Evolutionary conservation across 768 basidiomycete genomes (phyloP).

Genomic region (Leccinellum rugosiceps): DNA sequence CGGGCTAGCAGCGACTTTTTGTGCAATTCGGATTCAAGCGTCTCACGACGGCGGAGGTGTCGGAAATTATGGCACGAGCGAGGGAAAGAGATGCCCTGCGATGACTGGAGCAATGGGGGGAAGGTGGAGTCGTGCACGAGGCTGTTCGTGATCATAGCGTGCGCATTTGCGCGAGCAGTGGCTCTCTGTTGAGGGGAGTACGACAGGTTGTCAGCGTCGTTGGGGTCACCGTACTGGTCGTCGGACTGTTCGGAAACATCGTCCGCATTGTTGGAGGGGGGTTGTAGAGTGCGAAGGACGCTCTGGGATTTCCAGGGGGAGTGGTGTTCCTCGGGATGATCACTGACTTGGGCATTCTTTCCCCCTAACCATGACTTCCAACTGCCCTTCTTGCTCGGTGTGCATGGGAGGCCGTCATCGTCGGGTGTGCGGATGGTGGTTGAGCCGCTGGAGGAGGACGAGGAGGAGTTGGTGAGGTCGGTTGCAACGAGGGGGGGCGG

Average conservation of each 20-base stretch:
- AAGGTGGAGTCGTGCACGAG: slow-evolving; percentile 38
- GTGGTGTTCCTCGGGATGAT: slow-evolving; percentile 26
- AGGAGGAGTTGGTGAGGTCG: slow-evolving; percentile 48
- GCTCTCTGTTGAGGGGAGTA: slow-evolving; percentile 27
- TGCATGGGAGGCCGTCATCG: slow-evolving; percentile 44
- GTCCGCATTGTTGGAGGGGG: slow-evolving; percentile 27
- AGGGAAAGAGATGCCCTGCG: slow-evolving; percentile 43
- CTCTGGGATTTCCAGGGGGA: slow-evolving; percentile 31
- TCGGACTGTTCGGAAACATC: slow-evolving; percentile 39
- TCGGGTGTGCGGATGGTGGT: slow-evolving; percentile 55
- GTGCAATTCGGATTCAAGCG: slow-evolving; percentile 46
- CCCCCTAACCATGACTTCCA: slow-evolving; percentile 58
- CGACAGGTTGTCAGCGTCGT: slow-evolving; percentile 13
- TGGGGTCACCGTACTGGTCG: slow-evolving; percentile 28
- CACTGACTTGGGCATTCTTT: slow-evolving; percentile 30
- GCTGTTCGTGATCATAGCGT: slow-evolving; percentile 44
- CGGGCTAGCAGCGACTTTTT: slow-evolving; percentile 49
- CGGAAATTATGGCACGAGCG: slow-evolving; percentile 50
- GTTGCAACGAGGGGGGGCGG: slow-evolving; percentile 22
- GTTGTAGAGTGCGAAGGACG: slow-evolving; percentile 20
- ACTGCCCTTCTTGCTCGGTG: slow-evolving; percentile 40
- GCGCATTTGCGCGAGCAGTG: slow-evolving; percentile 38
- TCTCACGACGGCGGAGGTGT: slow-evolving; percentile 35
- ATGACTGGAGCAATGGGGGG: slow-evolving; percentile 47
- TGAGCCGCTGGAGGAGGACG: slow-evolving; percentile 60